A percentile compares a stretch with the other conserved stretches of the same genome.
Evolutionary conservation across 2,329 filamentous ascomycete species (phyloP).

Genomic region (Bipolaris zeicola): DNA sequence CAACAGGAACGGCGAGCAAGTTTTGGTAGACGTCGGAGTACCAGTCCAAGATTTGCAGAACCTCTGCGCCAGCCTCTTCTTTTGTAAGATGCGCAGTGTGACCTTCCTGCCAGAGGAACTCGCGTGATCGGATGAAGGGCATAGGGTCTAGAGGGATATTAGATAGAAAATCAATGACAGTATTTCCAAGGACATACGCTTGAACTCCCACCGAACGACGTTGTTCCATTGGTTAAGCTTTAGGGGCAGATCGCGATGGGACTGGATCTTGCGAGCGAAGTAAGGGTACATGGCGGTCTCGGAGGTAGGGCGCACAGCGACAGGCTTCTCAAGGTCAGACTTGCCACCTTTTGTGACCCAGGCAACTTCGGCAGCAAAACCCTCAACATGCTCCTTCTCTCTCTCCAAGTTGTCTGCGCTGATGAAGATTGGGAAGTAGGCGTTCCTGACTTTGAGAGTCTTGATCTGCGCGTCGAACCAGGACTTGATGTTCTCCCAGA

Average conservation of each 20-base stretch:
- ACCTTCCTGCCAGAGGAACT: conserved; percentile 98
- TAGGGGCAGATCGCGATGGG: conserved; percentile 90
- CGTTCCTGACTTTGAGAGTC: conserved; percentile 89
- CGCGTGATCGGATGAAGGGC: conserved; percentile 81
- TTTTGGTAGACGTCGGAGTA: conserved; percentile 94
- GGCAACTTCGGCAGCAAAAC: conserved; percentile 89
- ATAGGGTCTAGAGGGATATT: conserved; percentile 53
- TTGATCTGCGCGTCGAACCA: conserved; percentile 74
- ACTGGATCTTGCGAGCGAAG: conserved; percentile 96
- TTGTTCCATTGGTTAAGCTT: conserved; percentile 99
- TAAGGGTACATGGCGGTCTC: conserved; percentile 93
- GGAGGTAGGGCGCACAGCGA: conserved; percentile 71
- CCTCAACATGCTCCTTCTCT: conserved; percentile 97
- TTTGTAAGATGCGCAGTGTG: conserved; percentile 91
- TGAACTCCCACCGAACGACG: conserved; percentile 94
- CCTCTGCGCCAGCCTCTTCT: conserved; percentile 79
- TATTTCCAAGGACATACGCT: conserved; percentile 55
- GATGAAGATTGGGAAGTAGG: conserved; percentile 92
- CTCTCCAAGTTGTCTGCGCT: conserved; percentile 78
- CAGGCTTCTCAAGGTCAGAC: conserved; percentile 83
- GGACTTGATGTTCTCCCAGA: conserved; percentile 70
- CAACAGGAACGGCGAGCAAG: conserved; percentile 90
- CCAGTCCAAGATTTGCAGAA: conserved; percentile 88
- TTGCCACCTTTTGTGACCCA: conserved; percentile 92
- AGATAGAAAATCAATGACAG: background rate